phyloP scores from a whole-genome alignment of 2,329 filamentous ascomycete species.

The Alternaria gansuensis region DNA sequence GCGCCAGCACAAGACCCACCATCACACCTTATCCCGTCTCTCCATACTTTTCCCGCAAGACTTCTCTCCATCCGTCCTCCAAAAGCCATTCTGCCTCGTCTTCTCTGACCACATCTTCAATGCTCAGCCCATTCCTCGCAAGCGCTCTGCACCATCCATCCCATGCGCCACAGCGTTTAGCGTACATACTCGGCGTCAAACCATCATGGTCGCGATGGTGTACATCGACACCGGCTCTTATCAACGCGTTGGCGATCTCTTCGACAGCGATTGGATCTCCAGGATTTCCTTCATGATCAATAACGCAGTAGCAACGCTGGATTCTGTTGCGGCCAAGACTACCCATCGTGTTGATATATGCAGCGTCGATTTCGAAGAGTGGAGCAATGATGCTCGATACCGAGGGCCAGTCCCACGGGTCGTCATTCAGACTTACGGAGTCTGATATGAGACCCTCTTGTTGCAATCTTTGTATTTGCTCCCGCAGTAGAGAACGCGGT shows the following conservation, averaged over 20 bases:
- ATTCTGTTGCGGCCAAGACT: constrained; percentile 13
- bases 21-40: neutral
- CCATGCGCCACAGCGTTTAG: constrained; percentile 9
- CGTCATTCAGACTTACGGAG: neutral
- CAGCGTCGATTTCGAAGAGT: constrained; percentile 6
- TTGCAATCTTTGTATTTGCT: constrained; percentile 7
- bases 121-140: constrained; percentile 4
- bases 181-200: constrained; percentile 15
- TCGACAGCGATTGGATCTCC: neutral
- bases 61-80: constrained; percentile 4
- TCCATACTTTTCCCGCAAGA: constrained; percentile 9
- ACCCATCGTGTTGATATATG: constrained; percentile 7
- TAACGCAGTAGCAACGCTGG: constrained; percentile 1
- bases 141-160: constrained; percentile 18
- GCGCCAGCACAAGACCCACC: neutral
- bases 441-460: constrained; percentile 8
- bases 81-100: constrained; percentile 17
- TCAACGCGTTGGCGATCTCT: constrained; percentile 7
- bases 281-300: neutral
- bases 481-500: constrained; percentile 5
- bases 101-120: constrained; percentile 11
- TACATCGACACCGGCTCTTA: constrained; percentile 7
- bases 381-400: constrained; percentile 7
- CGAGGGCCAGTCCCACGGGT: constrained; percentile 14
- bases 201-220: constrained; percentile 3